These are phyloP conservation scores for Rhizopogon sp. DNA, from an alignment of 768 basidiomycete species.

Conservation along the genomic window DNA sequence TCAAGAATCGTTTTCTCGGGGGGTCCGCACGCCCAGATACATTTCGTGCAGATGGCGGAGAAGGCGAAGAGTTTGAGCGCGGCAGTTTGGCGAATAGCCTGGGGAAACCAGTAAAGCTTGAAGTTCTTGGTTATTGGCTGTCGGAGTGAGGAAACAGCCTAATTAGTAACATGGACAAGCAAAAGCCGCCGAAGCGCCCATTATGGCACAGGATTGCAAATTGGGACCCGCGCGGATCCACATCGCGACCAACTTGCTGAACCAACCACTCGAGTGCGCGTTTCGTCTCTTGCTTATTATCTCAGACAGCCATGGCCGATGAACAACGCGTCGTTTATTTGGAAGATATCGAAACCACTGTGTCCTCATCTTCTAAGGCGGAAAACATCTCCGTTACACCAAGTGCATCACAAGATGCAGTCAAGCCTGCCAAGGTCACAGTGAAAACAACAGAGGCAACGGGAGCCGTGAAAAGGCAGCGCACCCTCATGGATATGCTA, in stretches of 20 bases:
- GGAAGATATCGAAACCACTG: constrained; percentile 36
- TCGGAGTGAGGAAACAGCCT: background rate
- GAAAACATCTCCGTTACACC: constrained; percentile 11
- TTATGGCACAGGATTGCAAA: background rate
- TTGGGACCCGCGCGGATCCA: background rate
- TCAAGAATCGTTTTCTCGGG: constrained; percentile 32
- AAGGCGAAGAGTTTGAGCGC: constrained; percentile 76
- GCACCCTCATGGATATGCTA: constrained; percentile 65
- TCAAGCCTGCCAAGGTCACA: constrained; percentile 1
- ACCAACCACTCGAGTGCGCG: background rate
- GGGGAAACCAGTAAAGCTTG: background rate
- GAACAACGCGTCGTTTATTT: constrained; percentile 34
- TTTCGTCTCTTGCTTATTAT: constrained; percentile 4
- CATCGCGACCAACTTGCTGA: background rate
- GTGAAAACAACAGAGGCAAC: constrained; percentile 15
- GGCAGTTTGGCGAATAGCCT: constrained; percentile 52
- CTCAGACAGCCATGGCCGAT: constrained; percentile 16
- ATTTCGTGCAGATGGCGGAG: constrained; percentile 58
- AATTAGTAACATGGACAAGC: background rate
- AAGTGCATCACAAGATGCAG: constrained; percentile 18
- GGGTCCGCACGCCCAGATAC: constrained; percentile 46
- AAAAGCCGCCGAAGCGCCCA: background rate
- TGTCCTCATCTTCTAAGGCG: constrained; percentile 3
- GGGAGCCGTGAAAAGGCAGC: constrained; percentile 46
- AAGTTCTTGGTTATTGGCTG: background rate